Conservation (phyloP, 768 basidiomycete genomes). For the Termitomyces sp. region DNA sequence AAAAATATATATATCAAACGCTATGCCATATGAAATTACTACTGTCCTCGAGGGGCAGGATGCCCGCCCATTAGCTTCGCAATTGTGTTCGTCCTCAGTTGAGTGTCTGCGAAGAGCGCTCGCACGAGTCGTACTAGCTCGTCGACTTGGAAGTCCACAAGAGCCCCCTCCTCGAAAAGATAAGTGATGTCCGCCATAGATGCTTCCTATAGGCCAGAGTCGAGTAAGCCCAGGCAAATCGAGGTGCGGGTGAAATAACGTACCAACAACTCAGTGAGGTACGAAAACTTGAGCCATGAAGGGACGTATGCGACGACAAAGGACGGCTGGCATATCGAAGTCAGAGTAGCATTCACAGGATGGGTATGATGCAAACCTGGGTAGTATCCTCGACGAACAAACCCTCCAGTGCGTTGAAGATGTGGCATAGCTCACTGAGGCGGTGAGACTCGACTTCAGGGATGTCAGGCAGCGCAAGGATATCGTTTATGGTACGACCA, state of each 20-base stretch:
- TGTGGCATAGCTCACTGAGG: slow-evolving; percentile 77
- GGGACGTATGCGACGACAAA: slow-evolving; percentile 85
- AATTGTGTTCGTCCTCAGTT: slow-evolving; percentile 76
- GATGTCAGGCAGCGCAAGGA: slow-evolving; percentile 80
- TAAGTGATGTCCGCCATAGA: slow-evolving; percentile 91
- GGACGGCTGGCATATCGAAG: slow-evolving; percentile 44
- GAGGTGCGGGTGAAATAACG: slow-evolving; percentile 24
- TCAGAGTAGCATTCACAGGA: neutral
- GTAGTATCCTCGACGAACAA: slow-evolving; percentile 68
- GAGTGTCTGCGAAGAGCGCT: slow-evolving; percentile 87
- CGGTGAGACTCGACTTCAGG: slow-evolving; percentile 83
- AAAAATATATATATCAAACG: neutral
- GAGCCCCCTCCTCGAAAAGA: slow-evolving; percentile 84
- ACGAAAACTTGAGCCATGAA: slow-evolving; percentile 93
- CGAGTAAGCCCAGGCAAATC: neutral
- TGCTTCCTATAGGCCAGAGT: slow-evolving; percentile 59
- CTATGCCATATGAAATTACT: neutral
- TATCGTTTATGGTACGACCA: slow-evolving; percentile 62
- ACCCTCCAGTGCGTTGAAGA: slow-evolving; percentile 75
- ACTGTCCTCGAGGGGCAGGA: slow-evolving; percentile 28
- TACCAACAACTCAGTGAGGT: slow-evolving; percentile 88
- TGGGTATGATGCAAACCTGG: slow-evolving; percentile 37
- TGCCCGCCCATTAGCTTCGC: slow-evolving; percentile 68
- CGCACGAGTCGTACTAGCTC: slow-evolving; percentile 80
- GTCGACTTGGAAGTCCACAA: slow-evolving; percentile 85